These are phyloP conservation scores for Saccharomycopsis malanga DNA, from an alignment of 805 yeast species.

Conservation along the genomic window DNA sequence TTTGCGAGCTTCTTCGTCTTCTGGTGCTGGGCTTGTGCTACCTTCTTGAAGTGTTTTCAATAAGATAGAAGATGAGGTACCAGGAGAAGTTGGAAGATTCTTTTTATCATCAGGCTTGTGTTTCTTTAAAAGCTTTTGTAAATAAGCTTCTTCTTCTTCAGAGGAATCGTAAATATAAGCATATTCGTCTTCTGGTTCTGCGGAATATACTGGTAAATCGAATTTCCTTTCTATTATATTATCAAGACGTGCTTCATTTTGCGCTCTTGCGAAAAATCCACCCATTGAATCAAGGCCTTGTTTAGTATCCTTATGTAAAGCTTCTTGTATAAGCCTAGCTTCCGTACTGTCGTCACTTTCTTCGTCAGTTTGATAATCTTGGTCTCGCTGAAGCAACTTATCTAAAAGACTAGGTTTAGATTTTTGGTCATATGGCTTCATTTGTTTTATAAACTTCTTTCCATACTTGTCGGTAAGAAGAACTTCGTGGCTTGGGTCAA, in stretches of 20 bases:
- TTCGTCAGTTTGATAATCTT: slow-evolving; percentile 24
- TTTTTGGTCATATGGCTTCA: not conserved
- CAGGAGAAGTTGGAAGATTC: not conserved
- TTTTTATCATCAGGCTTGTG: slow-evolving; percentile 8
- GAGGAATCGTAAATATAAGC: not conserved
- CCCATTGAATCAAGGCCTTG: no score
- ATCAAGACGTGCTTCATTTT: no score
- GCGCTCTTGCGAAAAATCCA: no score
- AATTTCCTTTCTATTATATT: no score
- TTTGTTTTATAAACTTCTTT: not conserved
- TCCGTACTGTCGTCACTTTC: not conserved
- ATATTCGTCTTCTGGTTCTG: not conserved
- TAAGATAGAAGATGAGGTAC: not conserved
- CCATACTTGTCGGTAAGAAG: not conserved
- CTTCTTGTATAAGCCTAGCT: not conserved
- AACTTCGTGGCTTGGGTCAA: not conserved
- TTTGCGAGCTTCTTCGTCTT: not conserved
- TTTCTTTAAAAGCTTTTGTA: slow-evolving; percentile 7
- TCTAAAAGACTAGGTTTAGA: not conserved
- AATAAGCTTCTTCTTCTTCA: slow-evolving; percentile 18
- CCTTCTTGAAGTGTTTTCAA: not conserved
- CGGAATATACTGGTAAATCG: not conserved
- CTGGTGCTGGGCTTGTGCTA: no score
- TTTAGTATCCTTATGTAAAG: not conserved
- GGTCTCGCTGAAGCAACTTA: not conserved